Base-by-base conservation (phyloP, 371 early-diverging fungal species). In the Mucor piriformis region DNA sequence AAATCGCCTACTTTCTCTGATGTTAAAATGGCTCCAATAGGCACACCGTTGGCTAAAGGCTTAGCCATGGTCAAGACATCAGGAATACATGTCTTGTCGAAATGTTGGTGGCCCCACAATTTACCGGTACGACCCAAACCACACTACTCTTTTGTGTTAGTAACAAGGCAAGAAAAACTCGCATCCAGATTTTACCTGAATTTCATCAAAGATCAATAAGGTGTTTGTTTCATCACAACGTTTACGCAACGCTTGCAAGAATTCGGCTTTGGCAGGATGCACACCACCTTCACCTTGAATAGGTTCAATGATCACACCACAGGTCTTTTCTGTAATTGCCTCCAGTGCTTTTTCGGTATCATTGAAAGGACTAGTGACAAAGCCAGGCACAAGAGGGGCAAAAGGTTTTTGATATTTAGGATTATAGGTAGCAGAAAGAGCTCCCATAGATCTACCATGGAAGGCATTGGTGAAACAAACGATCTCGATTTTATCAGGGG, bases 211-310 rank as follows among this genome's bases (percentile, higher is more conserved):
- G 55, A 97, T 95, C 70, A 98, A 77, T 49, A 96, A 51, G 5
- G 92, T 91, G 13, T 89, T 91, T 18, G 88, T 86, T 52, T 92
- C 85, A 65, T 92, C 82, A 70, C 96, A 95, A 16, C 86, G 80
- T 33, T 83, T 68, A 34, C 95, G 85, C 38, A 96, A 59, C 6
- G 87, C 85, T 49, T 82, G 67, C 61, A 97, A 67, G 62, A 95
- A 97, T 34, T 85, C 90, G 2, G 71, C 65, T 0, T 71, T 75
- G 0, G 92, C 92, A 23, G 78, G 63, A 61, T 84, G 82, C 51
- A 97, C 81, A 56, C 98, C 97, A 51, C 96, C 98, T 71, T 98
- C 97, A 34, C 98, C 98, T 72, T 97, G 97, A 57, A 98, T 82
- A 3, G 96, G 96, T 77, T 98, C 97, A 13, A 97, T 84, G 59